Conservation (phyloP, 345 rosid genomes). For the Moringa oleifera region DNA sequence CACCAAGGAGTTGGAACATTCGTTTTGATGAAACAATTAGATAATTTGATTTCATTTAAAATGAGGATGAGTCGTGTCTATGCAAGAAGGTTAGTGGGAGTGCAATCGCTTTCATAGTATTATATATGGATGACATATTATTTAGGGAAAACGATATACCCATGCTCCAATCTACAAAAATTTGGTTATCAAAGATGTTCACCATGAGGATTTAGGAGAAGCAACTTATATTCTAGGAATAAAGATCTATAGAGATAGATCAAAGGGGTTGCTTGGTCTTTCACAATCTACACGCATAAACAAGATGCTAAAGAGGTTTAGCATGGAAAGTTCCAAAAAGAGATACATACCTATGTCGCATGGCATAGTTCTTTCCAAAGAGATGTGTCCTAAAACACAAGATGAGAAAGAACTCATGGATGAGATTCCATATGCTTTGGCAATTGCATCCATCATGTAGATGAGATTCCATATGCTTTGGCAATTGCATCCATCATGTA, state of each 20-base stretch:
- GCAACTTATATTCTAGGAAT: conserved; percentile 1
- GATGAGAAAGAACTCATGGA: too few species aligned
- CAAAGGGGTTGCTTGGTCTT: background rate
- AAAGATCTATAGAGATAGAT: conserved; percentile 4
- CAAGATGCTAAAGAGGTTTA: too few species aligned
- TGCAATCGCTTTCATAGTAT: background rate
- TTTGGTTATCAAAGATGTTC: conserved; percentile 8
- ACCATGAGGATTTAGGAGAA: conserved; percentile 1
- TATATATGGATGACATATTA: background rate
- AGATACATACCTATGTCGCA: background rate
- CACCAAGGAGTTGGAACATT: background rate
- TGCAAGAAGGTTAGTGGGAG: conserved; percentile 5
- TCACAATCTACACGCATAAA: background rate
- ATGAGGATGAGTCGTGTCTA: background rate
- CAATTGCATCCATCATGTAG: too few species aligned
- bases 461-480: too few species aligned
- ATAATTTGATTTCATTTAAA: background rate
- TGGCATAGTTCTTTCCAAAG: background rate
- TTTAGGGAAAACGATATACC: background rate
- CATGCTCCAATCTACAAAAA: background rate
- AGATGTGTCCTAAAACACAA: background rate
- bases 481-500: too few species aligned
- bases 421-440: too few species aligned
- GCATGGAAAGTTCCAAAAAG: background rate
- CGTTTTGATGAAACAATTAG: background rate